phyloP scores from a whole-genome alignment of 805 yeast genomes.

The Debaryomyces maramus region DNA sequence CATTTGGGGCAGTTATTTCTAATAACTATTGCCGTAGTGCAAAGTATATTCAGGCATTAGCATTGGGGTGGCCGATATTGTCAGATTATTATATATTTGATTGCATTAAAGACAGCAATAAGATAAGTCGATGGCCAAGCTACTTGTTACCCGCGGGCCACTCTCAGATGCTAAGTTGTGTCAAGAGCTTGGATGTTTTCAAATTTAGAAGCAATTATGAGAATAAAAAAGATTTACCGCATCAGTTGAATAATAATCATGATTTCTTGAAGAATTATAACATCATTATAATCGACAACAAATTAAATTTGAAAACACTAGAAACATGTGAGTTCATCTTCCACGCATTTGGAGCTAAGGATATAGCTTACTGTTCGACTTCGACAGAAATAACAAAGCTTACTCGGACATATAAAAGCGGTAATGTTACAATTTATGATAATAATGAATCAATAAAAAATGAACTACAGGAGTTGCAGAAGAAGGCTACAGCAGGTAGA shows the following conservation, averaged over 20 bases:
- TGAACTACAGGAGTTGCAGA: not conserved
- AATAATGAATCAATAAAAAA: slow-evolving; percentile 14
- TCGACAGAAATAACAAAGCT: slow-evolving; percentile 7
- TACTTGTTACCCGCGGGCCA: slow-evolving; percentile 75
- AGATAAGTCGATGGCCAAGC: slow-evolving; percentile 44
- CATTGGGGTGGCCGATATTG: slow-evolving; percentile 84
- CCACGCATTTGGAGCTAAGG: slow-evolving; percentile 45
- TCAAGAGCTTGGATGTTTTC: slow-evolving; percentile 51
- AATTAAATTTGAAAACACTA: slow-evolving; percentile 25
- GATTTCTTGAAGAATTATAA: slow-evolving; percentile 29
- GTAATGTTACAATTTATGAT: slow-evolving; percentile 25
- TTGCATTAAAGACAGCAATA: slow-evolving; percentile 32
- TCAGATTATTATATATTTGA: slow-evolving; percentile 58
- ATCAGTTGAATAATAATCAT: slow-evolving; percentile 45
- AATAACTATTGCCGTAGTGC: slow-evolving; percentile 60
- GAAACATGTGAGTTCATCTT: slow-evolving; percentile 45
- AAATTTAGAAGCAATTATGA: slow-evolving; percentile 41
- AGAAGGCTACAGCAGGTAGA: not conserved
- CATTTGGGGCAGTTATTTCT: slow-evolving; percentile 68
- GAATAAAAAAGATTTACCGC: slow-evolving; percentile 24
- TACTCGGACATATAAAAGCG: not conserved
- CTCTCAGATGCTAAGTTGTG: slow-evolving; percentile 44
- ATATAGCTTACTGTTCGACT: slow-evolving; percentile 13
- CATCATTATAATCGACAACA: slow-evolving; percentile 38
- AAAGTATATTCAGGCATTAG: slow-evolving; percentile 74